A percentile compares a stretch with the other conserved stretches of the same genome.
Conservation (phyloP, 2,329 filamentous ascomycete genomes). For the Thielaviopsis musarum region DNA sequence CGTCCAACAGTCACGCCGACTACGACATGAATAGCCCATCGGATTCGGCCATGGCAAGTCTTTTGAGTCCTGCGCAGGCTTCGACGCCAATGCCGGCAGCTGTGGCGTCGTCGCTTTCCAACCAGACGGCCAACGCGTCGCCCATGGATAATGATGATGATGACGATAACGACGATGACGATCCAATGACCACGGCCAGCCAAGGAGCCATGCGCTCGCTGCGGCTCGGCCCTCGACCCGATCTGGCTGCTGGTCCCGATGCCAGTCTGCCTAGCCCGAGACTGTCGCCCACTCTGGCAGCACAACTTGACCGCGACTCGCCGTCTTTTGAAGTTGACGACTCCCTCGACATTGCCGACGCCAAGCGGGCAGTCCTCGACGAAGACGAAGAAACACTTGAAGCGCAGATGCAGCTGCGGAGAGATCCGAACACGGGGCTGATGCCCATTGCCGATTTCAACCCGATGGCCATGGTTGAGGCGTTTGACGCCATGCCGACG, state of each 20-base stretch:
- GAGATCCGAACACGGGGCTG: not conserved
- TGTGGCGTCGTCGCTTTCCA: slow-evolving; percentile 50
- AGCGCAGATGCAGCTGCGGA: slow-evolving; percentile 4
- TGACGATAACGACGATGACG: slow-evolving; percentile 26
- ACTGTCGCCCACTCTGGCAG: slow-evolving; percentile 76
- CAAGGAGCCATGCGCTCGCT: not conserved
- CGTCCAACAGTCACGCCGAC: not conserved
- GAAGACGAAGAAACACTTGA: not conserved
- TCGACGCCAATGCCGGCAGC: slow-evolving; percentile 43
- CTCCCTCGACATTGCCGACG: slow-evolving; percentile 16
- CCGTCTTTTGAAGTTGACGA: slow-evolving; percentile 27
- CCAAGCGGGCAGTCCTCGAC: not conserved
- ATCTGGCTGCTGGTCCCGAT: slow-evolving; percentile 63
- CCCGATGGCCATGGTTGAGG: slow-evolving; percentile 71
- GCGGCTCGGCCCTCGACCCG: slow-evolving; percentile 35
- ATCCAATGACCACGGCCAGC: not conserved
- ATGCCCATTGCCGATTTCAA: slow-evolving; percentile 38
- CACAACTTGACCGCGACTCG: slow-evolving; percentile 30
- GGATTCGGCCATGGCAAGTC: slow-evolving; percentile 13
- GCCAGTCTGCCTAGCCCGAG: slow-evolving; percentile 89
- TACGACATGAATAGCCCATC: not conserved
- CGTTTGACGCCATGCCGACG: slow-evolving; percentile 78
- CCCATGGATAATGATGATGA: slow-evolving; percentile 19
- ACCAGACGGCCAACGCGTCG: slow-evolving; percentile 17
- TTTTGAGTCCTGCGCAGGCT: slow-evolving; percentile 28